Percentiles rank a stretch among this genome's conserved stretches.
Evolutionary conservation across 2,329 filamentous ascomycete genomes (phyloP).

Genomic region (Aureobasidium pullulans): DNA sequence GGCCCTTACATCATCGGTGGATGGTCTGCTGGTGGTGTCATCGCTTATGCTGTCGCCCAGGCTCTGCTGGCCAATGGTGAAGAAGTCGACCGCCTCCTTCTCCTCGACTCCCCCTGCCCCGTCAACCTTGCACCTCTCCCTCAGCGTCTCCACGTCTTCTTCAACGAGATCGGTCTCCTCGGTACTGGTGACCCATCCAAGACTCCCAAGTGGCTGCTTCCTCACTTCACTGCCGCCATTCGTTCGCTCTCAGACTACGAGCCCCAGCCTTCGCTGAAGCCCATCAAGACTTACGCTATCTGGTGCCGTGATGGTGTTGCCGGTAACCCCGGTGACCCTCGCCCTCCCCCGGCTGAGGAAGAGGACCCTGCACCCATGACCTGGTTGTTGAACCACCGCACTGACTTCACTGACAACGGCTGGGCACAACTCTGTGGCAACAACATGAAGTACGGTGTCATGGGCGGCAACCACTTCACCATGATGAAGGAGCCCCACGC

Average conservation of each 20-base stretch:
- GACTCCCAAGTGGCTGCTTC: slow-evolving; percentile 65
- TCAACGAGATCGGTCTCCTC: slow-evolving; percentile 63
- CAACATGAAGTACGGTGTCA: slow-evolving; percentile 58
- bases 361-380: slow-evolving; percentile 48
- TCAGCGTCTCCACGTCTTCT: slow-evolving; percentile 60
- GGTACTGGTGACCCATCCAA: slow-evolving; percentile 53
- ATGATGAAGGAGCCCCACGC: slow-evolving; percentile 61
- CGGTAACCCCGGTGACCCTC: slow-evolving; percentile 56
- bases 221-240: slow-evolving; percentile 64
- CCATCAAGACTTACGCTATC: slow-evolving; percentile 56
- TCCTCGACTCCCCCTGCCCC: slow-evolving; percentile 48
- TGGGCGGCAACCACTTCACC: slow-evolving; percentile 67
- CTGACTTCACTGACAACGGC: slow-evolving; percentile 62
- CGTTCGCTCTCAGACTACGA: slow-evolving; percentile 62
- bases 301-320: slow-evolving; percentile 71
- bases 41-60: slow-evolving; percentile 45
- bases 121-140: slow-evolving; percentile 44
- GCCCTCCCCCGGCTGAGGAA: slow-evolving; percentile 54
- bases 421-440: slow-evolving; percentile 61
- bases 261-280: slow-evolving; percentile 54
- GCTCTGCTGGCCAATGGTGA: slow-evolving; percentile 43
- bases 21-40: slow-evolving; percentile 50
- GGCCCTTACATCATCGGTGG: slow-evolving; percentile 52
- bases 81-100: slow-evolving; percentile 42
- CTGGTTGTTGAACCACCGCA: slow-evolving; percentile 67